A percentile compares a stretch with the other conserved stretches of the same genome.
Conservation (phyloP, 768 basidiomycete species). For the Russula ochroleuca region DNA sequence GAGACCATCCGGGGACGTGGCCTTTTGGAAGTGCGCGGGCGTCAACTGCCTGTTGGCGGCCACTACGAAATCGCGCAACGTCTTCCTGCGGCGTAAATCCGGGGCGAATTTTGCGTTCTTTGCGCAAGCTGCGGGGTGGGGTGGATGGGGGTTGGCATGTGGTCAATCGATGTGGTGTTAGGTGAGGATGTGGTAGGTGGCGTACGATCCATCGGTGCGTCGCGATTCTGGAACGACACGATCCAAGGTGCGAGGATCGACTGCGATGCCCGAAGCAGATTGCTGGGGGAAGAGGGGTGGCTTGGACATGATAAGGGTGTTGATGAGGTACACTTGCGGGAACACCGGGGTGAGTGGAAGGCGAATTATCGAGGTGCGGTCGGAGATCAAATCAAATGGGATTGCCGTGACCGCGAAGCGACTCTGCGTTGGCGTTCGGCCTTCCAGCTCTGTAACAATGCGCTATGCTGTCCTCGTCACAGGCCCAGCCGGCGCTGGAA, state of each 20-base stretch:
- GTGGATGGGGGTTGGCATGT: background rate
- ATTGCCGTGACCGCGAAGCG: background rate
- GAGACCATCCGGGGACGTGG: constrained; percentile 74
- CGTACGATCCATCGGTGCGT: constrained; percentile 83
- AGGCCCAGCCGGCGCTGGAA: constrained; percentile 98
- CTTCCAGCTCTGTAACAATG: constrained; percentile 41
- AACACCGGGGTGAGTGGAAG: background rate
- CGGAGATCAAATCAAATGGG: constrained; percentile 19
- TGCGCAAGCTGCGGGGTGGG: constrained; percentile 59
- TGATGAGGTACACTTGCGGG: constrained; percentile 7
- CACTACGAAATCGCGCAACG: constrained; percentile 77
- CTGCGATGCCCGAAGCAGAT: constrained; percentile 69
- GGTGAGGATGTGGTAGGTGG: constrained; percentile 14
- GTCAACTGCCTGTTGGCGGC: constrained; percentile 71
- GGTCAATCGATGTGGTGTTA: constrained; percentile 8
- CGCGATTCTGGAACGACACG: constrained; percentile 83
- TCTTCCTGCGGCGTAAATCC: constrained; percentile 96
- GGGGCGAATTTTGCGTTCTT: constrained; percentile 84
- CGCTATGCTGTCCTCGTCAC: constrained; percentile 85
- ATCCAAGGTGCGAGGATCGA: constrained; percentile 82
- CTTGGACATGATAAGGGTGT: constrained; percentile 22
- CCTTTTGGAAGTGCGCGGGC: constrained; percentile 61
- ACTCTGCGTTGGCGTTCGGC: background rate
- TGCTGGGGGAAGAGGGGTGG: constrained; percentile 73
- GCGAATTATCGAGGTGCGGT: background rate